Evolutionary conservation across 192 early-diverging fungal genomes (phyloP), one percentile per base, ranked within the genome.

Genomic region (Entomortierella beljakovae): DNA sequence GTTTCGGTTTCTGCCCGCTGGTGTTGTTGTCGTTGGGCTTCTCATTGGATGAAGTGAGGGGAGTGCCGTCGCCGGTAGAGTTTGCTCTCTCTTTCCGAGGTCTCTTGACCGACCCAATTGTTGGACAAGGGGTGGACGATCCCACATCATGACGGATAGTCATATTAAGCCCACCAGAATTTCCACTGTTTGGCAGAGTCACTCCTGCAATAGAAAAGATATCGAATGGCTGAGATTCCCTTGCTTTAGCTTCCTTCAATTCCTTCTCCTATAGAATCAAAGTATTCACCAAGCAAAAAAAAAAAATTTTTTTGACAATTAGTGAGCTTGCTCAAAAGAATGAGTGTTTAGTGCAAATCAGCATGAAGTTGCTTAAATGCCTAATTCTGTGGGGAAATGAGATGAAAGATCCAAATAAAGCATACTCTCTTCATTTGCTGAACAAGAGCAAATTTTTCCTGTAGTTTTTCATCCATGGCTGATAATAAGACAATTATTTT

Each of bases 351-450:
- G 43, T 46, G 43, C 15, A 11, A 46, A 46, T 46, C 15, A 20
- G 43, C 5, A 46, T 46, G 15, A 13, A 46, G 15, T 46, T 20
- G 20, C 37, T 38, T 38, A 38, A 38, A 6, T 13, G 37, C 6
- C 6, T 38, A 8, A 50, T 18, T 18, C 49, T 16, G 49, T 5
- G 16, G 7, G 49, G 26, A 31, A 10, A 35, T 31, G 32, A 23
- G 23, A 33, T 10, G 32, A 33, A 15, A 57, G 42, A 18, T 15
- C 25, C n/a, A 6, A 52, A 7, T 11, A 10, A 16, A 13, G 15
- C 52, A 52, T 69, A 77, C 73, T 54, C 54, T 68, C 66, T 77
- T 77, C 73, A 77, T 77, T 35, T 77, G 73, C 60, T 77, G 61
- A 29, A 77, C 60, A 25, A 77, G 63, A 3, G 73, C 73, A 63